These are phyloP conservation scores for Leccinum disarticulatum DNA, from an alignment of 768 basidiomycete species.

Conservation along the genomic window DNA sequence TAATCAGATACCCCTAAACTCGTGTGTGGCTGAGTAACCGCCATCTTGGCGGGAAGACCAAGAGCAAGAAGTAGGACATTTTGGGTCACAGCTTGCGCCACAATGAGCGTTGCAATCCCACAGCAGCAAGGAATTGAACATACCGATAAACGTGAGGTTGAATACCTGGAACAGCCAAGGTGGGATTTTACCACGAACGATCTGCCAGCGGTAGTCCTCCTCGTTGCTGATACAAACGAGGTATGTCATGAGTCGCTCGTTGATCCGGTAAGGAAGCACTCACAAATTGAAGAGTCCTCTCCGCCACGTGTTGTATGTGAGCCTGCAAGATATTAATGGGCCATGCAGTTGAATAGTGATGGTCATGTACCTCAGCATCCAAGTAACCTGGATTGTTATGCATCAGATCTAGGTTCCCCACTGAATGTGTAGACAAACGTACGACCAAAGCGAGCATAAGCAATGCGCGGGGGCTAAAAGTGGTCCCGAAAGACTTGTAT, in stretches of 20 bases:
- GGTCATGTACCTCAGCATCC: constrained; percentile 56
- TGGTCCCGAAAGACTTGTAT: constrained; percentile 32
- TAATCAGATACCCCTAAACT: constrained; percentile 60
- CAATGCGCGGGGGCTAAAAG: constrained; percentile 68
- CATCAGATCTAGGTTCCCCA: background rate
- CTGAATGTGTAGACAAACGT: constrained; percentile 19
- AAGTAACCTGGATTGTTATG: constrained; percentile 36
- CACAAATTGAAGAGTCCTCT: constrained; percentile 79
- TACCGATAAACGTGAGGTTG: constrained; percentile 67
- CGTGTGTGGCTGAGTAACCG: constrained; percentile 52
- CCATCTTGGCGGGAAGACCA: constrained; percentile 58
- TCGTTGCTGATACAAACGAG: constrained; percentile 50
- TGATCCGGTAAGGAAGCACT: constrained; percentile 20
- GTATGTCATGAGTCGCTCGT: background rate
- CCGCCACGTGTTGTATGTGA: constrained; percentile 81
- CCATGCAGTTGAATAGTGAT: constrained; percentile 9
- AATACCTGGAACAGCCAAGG: constrained; percentile 56
- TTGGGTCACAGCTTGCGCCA: constrained; percentile 59
- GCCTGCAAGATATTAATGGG: constrained; percentile 38
- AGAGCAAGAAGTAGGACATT: constrained; percentile 79
- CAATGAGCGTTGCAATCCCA: constrained; percentile 1
- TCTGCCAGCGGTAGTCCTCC: constrained; percentile 91
- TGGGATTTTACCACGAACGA: constrained; percentile 64
- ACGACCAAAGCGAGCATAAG: constrained; percentile 74
- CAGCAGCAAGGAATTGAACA: constrained; percentile 13